phyloP scores from a whole-genome alignment of 2,329 filamentous ascomycete species.

The Colletotrichum euphorbiae region DNA sequence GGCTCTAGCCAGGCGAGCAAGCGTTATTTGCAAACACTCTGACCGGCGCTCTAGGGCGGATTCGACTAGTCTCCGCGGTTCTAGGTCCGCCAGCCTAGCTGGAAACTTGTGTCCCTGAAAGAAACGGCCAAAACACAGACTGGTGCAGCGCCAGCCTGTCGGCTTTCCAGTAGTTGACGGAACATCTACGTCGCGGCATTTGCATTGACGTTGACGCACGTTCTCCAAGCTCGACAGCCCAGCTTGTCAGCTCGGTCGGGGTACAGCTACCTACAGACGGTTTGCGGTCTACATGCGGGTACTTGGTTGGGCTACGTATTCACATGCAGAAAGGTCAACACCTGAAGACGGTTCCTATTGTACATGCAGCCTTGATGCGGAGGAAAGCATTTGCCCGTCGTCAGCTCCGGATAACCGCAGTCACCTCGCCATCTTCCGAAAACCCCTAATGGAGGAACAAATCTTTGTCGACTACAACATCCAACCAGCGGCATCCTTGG shows the following conservation, averaged over 20 bases:
- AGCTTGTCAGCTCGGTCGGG: constrained; percentile 1
- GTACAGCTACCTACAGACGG: constrained; percentile 1
- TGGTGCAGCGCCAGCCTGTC: background rate
- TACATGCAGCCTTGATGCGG: constrained; percentile 32
- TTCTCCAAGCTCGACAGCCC: constrained; percentile 13
- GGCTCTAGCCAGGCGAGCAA: constrained; percentile 29
- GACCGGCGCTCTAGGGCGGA: constrained; percentile 5
- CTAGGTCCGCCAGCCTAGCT: background rate
- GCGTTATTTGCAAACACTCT: constrained; percentile 21
- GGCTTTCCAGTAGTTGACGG: constrained; percentile 11
- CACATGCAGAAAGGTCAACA: background rate
- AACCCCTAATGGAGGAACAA: constrained; percentile 32
- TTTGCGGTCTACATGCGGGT: background rate
- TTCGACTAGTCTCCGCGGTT: background rate
- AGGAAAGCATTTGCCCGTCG: constrained; percentile 27
- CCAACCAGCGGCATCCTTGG: constrained; percentile 21
- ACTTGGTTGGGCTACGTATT: background rate
- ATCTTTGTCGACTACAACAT: constrained; percentile 4
- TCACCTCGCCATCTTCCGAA: constrained; percentile 24
- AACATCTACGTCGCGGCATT: constrained; percentile 18
- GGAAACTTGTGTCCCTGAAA: background rate
- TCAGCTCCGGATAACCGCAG: constrained; percentile 33
- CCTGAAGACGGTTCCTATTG: background rate
- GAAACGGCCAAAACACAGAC: background rate
- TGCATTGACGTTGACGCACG: constrained; percentile 35